Conservation (phyloP, 257 asterid genomes). For the Primulina huaijiensis region DNA sequence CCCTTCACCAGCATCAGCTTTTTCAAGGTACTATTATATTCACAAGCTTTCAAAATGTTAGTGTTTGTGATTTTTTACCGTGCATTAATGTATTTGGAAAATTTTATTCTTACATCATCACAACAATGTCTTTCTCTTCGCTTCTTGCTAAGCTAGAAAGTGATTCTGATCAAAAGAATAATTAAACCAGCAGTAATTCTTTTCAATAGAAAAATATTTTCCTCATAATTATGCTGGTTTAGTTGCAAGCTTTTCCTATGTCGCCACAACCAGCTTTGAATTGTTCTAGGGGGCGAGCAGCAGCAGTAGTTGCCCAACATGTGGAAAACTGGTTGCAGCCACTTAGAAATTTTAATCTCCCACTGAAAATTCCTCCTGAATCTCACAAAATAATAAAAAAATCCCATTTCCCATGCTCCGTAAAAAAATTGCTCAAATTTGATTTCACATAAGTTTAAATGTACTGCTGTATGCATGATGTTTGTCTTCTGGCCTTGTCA, state of each 20-base stretch:
- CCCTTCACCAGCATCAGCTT: slow-evolving; percentile 65
- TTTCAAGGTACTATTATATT: slow-evolving; percentile 54
- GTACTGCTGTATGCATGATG: not conserved
- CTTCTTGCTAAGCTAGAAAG: not conserved
- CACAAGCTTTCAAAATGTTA: slow-evolving; percentile 4
- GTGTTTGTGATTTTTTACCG: not conserved
- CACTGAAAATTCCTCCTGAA: no score
- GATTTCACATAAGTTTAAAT: not conserved
- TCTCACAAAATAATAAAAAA: not conserved
- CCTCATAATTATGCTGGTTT: not conserved
- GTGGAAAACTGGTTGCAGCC: not conserved
- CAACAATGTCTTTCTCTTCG: not conserved
- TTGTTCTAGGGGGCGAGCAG: not conserved
- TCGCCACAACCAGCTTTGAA: not conserved
- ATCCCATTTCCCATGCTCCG: not conserved
- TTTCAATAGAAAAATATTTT: not conserved
- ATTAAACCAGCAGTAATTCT: not conserved
- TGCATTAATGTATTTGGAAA: no score
- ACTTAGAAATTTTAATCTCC: not conserved
- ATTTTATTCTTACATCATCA: no score
- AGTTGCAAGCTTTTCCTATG: not conserved
- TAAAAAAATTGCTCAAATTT: not conserved
- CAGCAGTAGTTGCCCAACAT: not conserved
- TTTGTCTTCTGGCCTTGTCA: slow-evolving; percentile 28
- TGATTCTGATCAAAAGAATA: not conserved